Evolutionary conservation across 2,329 filamentous ascomycete species (phyloP), one percentile per base, ranked within the genome.

Genomic region (Elsinoe fawcettii): DNA sequence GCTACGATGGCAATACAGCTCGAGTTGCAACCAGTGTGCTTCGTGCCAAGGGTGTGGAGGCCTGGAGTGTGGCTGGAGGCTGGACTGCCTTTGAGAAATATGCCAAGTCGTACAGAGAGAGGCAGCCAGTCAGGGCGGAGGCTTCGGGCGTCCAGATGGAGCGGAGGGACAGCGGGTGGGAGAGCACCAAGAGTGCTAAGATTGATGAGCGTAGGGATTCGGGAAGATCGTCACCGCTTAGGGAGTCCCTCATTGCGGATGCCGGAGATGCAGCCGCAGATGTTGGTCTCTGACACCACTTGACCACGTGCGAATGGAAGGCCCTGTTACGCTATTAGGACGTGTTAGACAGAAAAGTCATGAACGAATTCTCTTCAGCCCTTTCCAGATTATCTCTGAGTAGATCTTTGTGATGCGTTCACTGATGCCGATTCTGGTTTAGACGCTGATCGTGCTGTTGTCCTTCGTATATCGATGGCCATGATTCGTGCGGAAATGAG

Each of bases 1-100:
- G 79, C 63, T 81, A 81, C 54, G 70, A 79, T 47, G 80, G 80
- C 2, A 78, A 83, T 58, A 77, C 74, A 27, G 72, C 79, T 3
- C 72, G 80, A 0, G 73, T 82, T 4, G 80, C 78, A 2, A 77
- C 77, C 2, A 80, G 78, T 55, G 73, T 82, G 2, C 64, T 82
- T 49, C 70, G 79, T 4, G 77, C 76, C 0, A 78, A 77, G 60
- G 77, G 75, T 4, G n/a, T 53, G 2, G 49, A 53, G 32, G 49
- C 49, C 5, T 53, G 49, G 49, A 53, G 34, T 37, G 49, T 53
- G 14, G 49, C 30, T 20, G 49, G 49, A 8, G 49, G 49, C 16
- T 53, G 49, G 49, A 36, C 49, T 12, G 49, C 49, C 11, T 37
- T 53, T n/a, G 49, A 53, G 32, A 32, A 36, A 11, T 53, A 53